These are phyloP conservation scores for Lithospermum erythrorhizon DNA, from an alignment of 257 asterid species.

Conservation along the genomic window DNA sequence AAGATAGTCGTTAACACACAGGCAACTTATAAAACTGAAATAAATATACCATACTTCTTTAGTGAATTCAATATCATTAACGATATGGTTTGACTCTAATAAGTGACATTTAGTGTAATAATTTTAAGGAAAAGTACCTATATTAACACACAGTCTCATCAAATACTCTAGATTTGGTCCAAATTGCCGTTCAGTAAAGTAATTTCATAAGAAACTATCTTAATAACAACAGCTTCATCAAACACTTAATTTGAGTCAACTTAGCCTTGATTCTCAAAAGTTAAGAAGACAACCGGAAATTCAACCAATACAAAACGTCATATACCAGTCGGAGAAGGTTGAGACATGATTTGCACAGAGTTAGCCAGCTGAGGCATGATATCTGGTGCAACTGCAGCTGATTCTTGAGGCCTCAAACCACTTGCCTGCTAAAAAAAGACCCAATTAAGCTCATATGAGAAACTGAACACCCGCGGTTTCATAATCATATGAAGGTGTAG, in stretches of 20 bases:
- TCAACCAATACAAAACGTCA: no score
- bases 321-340: constrained; percentile 27
- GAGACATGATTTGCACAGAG: constrained; percentile 29
- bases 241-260: no score
- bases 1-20: constrained; percentile 6
- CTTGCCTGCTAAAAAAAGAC: no score
- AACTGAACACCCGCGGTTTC: no score
- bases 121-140: not conserved
- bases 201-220: not conserved
- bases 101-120: no score
- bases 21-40: not conserved
- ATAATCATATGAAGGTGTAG: no score
- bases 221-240: not conserved
- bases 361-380: constrained; percentile 32
- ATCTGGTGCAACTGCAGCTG: constrained; percentile 29
- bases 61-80: not conserved
- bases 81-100: not conserved
- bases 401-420: constrained; percentile 31
- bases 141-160: not conserved
- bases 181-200: no score
- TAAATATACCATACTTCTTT: not conserved
- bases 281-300: no score
- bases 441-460: no score
- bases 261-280: no score
- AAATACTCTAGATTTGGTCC: not conserved